Conservation (phyloP, 306 rosid species). For the Cicer chorassanicum region DNA sequence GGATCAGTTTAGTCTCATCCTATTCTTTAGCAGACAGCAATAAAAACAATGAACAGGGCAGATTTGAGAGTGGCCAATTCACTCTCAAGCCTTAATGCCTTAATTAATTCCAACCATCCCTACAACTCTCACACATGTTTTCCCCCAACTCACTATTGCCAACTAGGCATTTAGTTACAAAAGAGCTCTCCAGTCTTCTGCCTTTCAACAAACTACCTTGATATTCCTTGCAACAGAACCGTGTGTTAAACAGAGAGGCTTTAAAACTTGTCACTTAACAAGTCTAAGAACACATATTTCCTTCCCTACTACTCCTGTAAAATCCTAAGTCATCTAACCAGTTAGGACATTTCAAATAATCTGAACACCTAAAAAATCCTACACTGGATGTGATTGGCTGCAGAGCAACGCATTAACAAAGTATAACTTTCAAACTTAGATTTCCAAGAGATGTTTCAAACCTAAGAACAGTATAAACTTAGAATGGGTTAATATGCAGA, state of each 20-base stretch:
- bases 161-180: neutral
- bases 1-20: neutral
- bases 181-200: neutral
- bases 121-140: neutral
- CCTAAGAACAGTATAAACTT: neutral
- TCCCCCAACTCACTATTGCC: neutral
- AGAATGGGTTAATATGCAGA: neutral
- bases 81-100: too few relatives aligned
- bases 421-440: neutral
- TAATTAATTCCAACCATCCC: too few relatives aligned
- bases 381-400: neutral
- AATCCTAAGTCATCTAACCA: neutral
- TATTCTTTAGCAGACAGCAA: neutral
- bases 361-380: neutral
- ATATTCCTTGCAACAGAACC: slow-evolving; percentile 3
- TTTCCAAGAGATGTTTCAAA: neutral
- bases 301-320: neutral
- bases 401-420: neutral
- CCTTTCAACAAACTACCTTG: slow-evolving; percentile 2
- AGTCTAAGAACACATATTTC: slow-evolving; percentile 1
- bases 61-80: neutral
- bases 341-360: neutral
- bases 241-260: slow-evolving; percentile 3
- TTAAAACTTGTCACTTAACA: slow-evolving; percentile 6
- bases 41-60: neutral